Base-by-base conservation (phyloP, 202 grass and related monocot species). In the Sporobolus alterniflorus region DNA sequence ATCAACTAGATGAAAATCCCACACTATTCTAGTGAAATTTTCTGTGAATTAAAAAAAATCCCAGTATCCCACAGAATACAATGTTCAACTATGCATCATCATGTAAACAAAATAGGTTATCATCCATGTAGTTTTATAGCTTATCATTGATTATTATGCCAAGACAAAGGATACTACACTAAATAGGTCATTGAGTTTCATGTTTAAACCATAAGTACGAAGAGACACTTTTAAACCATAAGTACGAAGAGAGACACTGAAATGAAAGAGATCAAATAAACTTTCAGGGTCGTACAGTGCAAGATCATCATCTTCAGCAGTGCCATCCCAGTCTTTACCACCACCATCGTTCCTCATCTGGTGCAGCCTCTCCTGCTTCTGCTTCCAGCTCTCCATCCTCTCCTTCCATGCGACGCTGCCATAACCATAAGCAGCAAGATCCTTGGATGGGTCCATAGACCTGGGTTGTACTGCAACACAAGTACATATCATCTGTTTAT, bases 371-470 rank as follows among this genome's bases (percentile, higher is more conserved):
- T 97, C 94, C 72, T 97, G 94, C 82, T 94, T 97, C 84, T 92
- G 94, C 82, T 97, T 97, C 94, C 94, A 97, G 69, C 85, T 79
- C 80, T 97, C 91, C 89, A 92, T 97, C 82, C 94, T 92, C 84
- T 97, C 91, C 88, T 94, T 92, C 94, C 94, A 97, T 0, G 94
- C 91, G 1, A 97, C 91, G 10, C 94, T 97, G n/a, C 94, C 94
- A 11, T 97, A 97, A 29, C 94, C 94, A 59, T 97, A 97, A 5
- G 94, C 89, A 5, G 84, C 94, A 9, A 97, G 84, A 83, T 97
- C 91, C 89, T 94, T 97, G 67, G 94, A 97, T 5, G 94, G 94
- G 88, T 97, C 91, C 94, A 97, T 94, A 30, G 94, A 97, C 78
- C 94, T 87, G 17, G 89, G 87, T 94, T 88, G 94, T 87, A 97